Conservation (phyloP, 805 yeast species). For the Kazachstania africana region DNA sequence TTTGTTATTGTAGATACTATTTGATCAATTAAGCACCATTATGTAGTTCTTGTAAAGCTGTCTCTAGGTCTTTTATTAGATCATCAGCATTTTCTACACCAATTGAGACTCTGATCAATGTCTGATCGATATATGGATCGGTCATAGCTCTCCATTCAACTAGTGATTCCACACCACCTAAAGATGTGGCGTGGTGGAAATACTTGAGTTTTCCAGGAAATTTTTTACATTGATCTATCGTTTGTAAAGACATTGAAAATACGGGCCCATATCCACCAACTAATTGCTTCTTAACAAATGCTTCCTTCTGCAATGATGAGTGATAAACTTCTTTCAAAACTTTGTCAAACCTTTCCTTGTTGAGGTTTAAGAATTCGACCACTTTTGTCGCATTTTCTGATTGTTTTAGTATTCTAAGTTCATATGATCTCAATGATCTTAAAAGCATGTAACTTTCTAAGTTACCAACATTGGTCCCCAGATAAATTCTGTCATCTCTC, state of each 20-base stretch:
- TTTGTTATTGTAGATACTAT: too few relatives aligned
- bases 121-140: conserved; percentile 44
- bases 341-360: conserved; percentile 34
- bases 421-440: conserved; percentile 73
- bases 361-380: conserved; percentile 46
- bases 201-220: conserved; percentile 56
- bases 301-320: conserved; percentile 66
- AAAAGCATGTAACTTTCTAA: conserved; percentile 64
- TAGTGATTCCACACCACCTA: conserved; percentile 86
- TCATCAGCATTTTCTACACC: conserved; percentile 76
- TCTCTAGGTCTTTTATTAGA: conserved; percentile 58
- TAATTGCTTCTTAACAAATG: conserved; percentile 53
- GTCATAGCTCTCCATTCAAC: conserved; percentile 84
- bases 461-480: conserved; percentile 74
- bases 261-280: conserved; percentile 63
- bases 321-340: conserved; percentile 47
- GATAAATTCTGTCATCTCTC: conserved; percentile 47
- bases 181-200: conserved; percentile 84
- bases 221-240: conserved; percentile 42
- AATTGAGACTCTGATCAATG: conserved; percentile 60
- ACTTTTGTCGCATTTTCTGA: conserved; percentile 48
- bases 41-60: conserved; percentile 33
- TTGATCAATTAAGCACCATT: conserved; percentile 1
- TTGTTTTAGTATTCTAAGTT: conserved; percentile 59
- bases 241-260: conserved; percentile 48